Percentiles rank a stretch among this genome's conserved stretches.
phyloP scores from a whole-genome alignment of 176 grass and related monocot species.

The Oryza nivara region DNA sequence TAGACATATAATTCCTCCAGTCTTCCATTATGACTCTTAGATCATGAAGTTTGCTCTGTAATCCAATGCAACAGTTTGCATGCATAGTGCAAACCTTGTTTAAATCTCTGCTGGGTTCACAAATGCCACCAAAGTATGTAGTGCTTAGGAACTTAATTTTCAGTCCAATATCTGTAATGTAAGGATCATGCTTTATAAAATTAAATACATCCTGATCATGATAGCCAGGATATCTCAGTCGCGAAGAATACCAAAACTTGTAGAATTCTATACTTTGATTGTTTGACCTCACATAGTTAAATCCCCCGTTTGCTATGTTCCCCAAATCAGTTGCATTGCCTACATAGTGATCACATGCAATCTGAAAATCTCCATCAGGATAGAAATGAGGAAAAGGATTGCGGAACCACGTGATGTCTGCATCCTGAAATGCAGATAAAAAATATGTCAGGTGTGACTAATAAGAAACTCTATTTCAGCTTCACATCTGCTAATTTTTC shows the following conservation, averaged over 20 bases:
- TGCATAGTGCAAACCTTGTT: slow-evolving; percentile 82
- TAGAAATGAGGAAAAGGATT: slow-evolving; percentile 78
- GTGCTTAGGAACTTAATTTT: slow-evolving; percentile 79
- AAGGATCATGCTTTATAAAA: slow-evolving; percentile 71
- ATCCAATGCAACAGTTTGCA: slow-evolving; percentile 75
- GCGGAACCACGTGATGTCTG: slow-evolving; percentile 82
- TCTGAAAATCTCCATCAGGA: slow-evolving; percentile 69
- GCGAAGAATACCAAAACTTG: slow-evolving; percentile 76
- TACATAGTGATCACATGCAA: slow-evolving; percentile 73
- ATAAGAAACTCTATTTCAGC: slow-evolving; percentile 13
- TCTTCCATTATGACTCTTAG: slow-evolving; percentile 69
- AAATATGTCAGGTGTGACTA: slow-evolving; percentile 33
- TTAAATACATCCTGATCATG: slow-evolving; percentile 82
- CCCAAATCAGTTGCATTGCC: slow-evolving; percentile 73
- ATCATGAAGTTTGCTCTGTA: slow-evolving; percentile 73
- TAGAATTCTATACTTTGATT: slow-evolving; percentile 79
- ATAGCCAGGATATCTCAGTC: slow-evolving; percentile 66
- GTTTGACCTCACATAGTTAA: slow-evolving; percentile 79
- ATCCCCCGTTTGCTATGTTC: slow-evolving; percentile 76
- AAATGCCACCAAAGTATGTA: slow-evolving; percentile 70
- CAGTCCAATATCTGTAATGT: slow-evolving; percentile 58
- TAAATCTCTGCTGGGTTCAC: slow-evolving; percentile 72
- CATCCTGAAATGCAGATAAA: slow-evolving; percentile 65
- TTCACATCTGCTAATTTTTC: slow-evolving; percentile 5
- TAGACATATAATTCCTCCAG: slow-evolving; percentile 67